phyloP scores from a whole-genome alignment of 2,329 filamentous ascomycete species.

The Fusarium sp. region DNA sequence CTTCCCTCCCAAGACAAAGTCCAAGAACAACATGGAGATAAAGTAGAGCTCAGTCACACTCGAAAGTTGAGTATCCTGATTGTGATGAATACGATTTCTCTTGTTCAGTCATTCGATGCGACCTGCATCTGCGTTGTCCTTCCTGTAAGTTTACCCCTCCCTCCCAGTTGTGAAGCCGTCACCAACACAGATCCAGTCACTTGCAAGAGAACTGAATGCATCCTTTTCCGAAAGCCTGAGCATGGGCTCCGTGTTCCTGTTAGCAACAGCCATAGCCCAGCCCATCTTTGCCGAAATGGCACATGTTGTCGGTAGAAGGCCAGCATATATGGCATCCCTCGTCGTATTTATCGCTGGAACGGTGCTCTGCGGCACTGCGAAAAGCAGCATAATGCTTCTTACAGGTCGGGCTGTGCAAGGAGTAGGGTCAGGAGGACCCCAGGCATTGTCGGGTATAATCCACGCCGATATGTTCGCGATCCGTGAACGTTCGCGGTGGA shows the following conservation, averaged over 20 bases:
- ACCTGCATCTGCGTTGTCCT: constrained; percentile 43
- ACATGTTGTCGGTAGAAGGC: constrained; percentile 47
- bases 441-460: constrained; percentile 46
- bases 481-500: constrained; percentile 51
- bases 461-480: constrained; percentile 52
- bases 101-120: constrained; percentile 39
- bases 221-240: constrained; percentile 37
- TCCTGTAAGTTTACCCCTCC: constrained; percentile 26
- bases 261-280: constrained; percentile 69
- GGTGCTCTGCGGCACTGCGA: constrained; percentile 47
- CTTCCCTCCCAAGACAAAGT: background rate
- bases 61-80: constrained; percentile 29
- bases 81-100: constrained; percentile 33
- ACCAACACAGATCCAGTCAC: constrained; percentile 20
- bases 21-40: background rate
- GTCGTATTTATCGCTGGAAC: constrained; percentile 52
- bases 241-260: constrained; percentile 70
- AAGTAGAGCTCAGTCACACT: background rate
- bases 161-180: background rate
- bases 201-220: constrained; percentile 39
- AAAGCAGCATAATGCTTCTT: constrained; percentile 43
- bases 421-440: constrained; percentile 47
- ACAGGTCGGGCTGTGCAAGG: constrained; percentile 48
- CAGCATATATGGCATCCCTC: constrained; percentile 30
- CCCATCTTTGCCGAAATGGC: constrained; percentile 54